These are phyloP conservation scores for Ophiostoma perfectum DNA, from an alignment of 2,329 filamentous ascomycete species.

Conservation along the genomic window DNA sequence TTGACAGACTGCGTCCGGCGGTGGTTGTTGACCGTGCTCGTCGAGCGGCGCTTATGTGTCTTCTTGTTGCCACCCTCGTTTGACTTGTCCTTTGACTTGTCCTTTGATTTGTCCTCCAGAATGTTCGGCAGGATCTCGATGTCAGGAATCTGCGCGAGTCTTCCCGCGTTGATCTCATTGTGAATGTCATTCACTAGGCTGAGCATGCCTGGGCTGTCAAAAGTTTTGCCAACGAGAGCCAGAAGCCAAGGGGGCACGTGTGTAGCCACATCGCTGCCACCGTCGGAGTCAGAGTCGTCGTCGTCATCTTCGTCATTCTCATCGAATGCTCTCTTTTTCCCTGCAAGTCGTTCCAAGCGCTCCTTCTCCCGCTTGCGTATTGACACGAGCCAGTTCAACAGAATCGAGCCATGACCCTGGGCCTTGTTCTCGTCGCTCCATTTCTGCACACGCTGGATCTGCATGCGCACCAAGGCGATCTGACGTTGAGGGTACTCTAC, in stretches of 20 bases:
- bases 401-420: constrained; percentile 38
- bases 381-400: constrained; percentile 56
- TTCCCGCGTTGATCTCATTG: constrained; percentile 40
- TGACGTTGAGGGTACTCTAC: constrained; percentile 57
- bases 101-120: background rate
- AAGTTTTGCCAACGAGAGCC: constrained; percentile 42
- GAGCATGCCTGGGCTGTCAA: constrained; percentile 44
- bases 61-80: constrained; percentile 25
- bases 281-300: constrained; percentile 29
- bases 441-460: constrained; percentile 56
- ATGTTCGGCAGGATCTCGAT: constrained; percentile 56
- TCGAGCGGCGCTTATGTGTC: background rate
- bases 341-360: constrained; percentile 43
- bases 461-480: constrained; percentile 57
- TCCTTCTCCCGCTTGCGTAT: constrained; percentile 61
- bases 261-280: constrained; percentile 31
- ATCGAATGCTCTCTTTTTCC: constrained; percentile 27
- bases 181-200: constrained; percentile 44
- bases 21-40: constrained; percentile 24
- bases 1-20: constrained; percentile 29
- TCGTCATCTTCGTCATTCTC: constrained; percentile 29
- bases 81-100: background rate
- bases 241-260: constrained; percentile 48
- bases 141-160: constrained; percentile 47
- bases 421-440: constrained; percentile 54